Evolutionary conservation across 192 early-diverging fungal species (phyloP).

Genomic region (Oehlia diaphana): DNA sequence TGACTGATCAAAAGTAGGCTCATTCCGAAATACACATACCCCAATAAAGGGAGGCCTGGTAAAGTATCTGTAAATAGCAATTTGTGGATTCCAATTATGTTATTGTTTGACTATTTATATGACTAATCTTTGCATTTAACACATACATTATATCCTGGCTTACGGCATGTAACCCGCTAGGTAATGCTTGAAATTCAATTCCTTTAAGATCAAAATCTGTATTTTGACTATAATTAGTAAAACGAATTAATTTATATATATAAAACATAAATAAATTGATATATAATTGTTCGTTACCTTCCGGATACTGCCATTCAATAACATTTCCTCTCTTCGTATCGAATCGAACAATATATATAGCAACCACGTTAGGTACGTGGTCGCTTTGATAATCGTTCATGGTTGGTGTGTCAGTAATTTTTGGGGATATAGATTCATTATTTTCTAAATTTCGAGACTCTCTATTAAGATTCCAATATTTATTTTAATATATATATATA

Average conservation of each 20-base stretch:
- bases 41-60: slow-evolving; percentile 41
- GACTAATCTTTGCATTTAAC: neutral
- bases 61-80: slow-evolving; percentile 47
- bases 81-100: neutral
- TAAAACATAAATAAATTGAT: neutral
- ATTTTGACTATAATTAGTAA: neutral
- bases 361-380: slow-evolving; percentile 34
- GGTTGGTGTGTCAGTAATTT: neutral
- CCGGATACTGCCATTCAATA: slow-evolving; percentile 54
- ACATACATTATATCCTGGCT: slow-evolving; percentile 53
- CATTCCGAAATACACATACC: slow-evolving; percentile 48
- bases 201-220: slow-evolving; percentile 49
- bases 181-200: slow-evolving; percentile 55
- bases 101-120: neutral
- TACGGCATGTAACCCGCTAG: slow-evolving; percentile 55
- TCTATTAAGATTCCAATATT: neutral
- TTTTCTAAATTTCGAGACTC: neutral
- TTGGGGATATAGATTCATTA: neutral
- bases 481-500: neutral
- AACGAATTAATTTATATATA: neutral
- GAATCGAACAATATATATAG: slow-evolving; percentile 54
- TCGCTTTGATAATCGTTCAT: neutral
- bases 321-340: slow-evolving; percentile 54
- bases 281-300: slow-evolving; percentile 21
- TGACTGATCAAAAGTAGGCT: slow-evolving; percentile 28